Percentiles rank a stretch among this genome's conserved stretches.
Evolutionary conservation across 805 yeast genomes (phyloP).

Genomic region (Hermanozyma aechmeae): DNA sequence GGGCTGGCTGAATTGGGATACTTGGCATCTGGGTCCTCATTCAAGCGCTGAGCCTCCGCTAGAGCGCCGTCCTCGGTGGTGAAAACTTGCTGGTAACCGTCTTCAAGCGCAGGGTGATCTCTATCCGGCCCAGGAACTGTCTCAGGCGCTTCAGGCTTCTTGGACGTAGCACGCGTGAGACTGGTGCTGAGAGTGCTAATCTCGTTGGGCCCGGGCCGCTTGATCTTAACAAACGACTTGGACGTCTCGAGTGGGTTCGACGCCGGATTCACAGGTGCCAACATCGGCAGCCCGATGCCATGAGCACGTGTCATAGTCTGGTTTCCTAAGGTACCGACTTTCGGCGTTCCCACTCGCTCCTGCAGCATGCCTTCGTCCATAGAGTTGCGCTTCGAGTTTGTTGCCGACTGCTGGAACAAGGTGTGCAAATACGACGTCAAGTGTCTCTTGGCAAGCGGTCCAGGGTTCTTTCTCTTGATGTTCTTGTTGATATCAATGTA

Average conservation of each 20-base stretch:
- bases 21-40: no score
- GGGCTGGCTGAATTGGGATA: no score
- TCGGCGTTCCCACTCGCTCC: no score
- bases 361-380: no score
- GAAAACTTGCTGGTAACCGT: slow-evolving; percentile 28
- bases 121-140: neutral
- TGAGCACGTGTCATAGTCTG: slow-evolving; percentile 13
- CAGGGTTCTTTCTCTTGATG: slow-evolving; percentile 69
- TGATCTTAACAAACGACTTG: slow-evolving; percentile 60
- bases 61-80: slow-evolving; percentile 37
- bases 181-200: no score
- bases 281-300: slow-evolving; percentile 6
- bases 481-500: slow-evolving; percentile 84
- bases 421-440: slow-evolving; percentile 61
- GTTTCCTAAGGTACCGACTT: no score
- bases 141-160: neutral
- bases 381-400: slow-evolving; percentile 32
- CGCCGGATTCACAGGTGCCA: slow-evolving; percentile 42
- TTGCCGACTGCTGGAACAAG: slow-evolving; percentile 34
- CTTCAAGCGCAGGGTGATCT: slow-evolving; percentile 1
- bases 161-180: no score
- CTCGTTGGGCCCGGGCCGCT: slow-evolving; percentile 37
- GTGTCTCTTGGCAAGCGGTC: slow-evolving; percentile 63
- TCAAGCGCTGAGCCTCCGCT: slow-evolving; percentile 15
- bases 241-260: slow-evolving; percentile 59